These are phyloP conservation scores for Myxozyma neglecta DNA, from an alignment of 805 yeast genomes.

Conservation along the genomic window DNA sequence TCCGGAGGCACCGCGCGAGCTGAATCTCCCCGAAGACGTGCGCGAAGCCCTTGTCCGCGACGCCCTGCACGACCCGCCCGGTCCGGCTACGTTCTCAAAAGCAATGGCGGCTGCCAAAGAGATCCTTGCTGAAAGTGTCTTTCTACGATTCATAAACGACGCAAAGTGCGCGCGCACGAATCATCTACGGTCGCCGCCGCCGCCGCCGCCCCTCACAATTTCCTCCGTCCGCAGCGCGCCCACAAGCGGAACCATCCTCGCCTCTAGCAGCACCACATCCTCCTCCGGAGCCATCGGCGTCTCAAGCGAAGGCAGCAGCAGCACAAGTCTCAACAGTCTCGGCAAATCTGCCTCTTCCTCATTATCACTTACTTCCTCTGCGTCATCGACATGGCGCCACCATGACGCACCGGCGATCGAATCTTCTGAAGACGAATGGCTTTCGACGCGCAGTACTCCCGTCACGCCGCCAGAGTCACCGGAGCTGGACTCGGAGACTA, in stretches of 20 bases:
- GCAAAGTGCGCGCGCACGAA: neutral
- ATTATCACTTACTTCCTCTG: too few species aligned
- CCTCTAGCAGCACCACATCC: too few species aligned
- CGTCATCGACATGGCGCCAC: neutral
- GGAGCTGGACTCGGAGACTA: neutral
- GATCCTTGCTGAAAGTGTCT: conserved; percentile 37
- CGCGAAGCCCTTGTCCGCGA: conserved; percentile 33
- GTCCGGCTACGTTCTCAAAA: conserved; percentile 26
- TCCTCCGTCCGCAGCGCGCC: too few species aligned
- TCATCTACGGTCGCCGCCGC: too few species aligned
- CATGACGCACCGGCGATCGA: neutral
- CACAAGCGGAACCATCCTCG: too few species aligned
- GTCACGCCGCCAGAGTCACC: conserved; percentile 10
- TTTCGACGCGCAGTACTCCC: neutral
- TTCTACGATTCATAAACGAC: conserved; percentile 35
- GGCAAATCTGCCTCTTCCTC: neutral
- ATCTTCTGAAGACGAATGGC: conserved; percentile 7
- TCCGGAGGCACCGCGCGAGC: conserved; percentile 36
- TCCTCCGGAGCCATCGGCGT: too few species aligned
- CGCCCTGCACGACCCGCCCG: conserved; percentile 24
- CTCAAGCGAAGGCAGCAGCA: neutral
- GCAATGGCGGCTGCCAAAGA: conserved; percentile 35
- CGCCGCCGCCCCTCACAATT: too few species aligned
- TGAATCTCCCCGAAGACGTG: conserved; percentile 37
- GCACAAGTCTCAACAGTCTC: neutral